Evolutionary conservation across 352 stramenopile genomes (phyloP), one percentile per base, ranked within the genome.

Genomic region (Halophytophthora polymorphica): DNA sequence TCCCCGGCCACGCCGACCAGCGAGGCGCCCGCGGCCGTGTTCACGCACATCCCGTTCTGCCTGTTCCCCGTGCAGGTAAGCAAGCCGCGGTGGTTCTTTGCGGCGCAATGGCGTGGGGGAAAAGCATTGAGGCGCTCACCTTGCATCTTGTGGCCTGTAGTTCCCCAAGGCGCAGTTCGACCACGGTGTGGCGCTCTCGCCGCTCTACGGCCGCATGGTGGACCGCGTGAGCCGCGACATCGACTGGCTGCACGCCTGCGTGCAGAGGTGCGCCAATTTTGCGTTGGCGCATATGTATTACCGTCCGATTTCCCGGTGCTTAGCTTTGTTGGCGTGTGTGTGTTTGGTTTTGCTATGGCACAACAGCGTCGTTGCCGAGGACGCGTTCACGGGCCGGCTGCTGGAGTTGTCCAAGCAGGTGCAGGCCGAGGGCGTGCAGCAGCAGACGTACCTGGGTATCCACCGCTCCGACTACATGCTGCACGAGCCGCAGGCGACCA

Each of bases 381-480:
- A 98, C 57, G 66, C 77, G 35, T 98, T 97, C 69, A 97, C 88
- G 1, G 66, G 60, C 7, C 65, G 77, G 6, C 56, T 97, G 38
- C 62, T 97, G 21, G 61, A 87, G 42, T 69, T 97, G 5, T 95
- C 83, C 12, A 83, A 78, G 50, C 56, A 67, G 40, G 74, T 93
- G 10, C 69, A 92, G 21, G 58, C 59, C 2, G 73, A 92, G 45
- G 77, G 80, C 31, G 71, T 83, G 41, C 76, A 88, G 50, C 84
- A 95, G 46, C 95, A 89, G 61, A 66, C 66, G 17, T 95, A 82
- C 37, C 49, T 98, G 44, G 93, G 88, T 17, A 93, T 98, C 51
- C 77, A 96, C 53, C 86, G 93, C 14, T 97, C 88, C 10, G 93
- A 98, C 66, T 98, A 98, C 71, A 98, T 98, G 93, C 72, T 98